Evolutionary conservation across 164 flowering plant genomes (phyloP).

Genomic region (Macadamia integrifolia): DNA sequence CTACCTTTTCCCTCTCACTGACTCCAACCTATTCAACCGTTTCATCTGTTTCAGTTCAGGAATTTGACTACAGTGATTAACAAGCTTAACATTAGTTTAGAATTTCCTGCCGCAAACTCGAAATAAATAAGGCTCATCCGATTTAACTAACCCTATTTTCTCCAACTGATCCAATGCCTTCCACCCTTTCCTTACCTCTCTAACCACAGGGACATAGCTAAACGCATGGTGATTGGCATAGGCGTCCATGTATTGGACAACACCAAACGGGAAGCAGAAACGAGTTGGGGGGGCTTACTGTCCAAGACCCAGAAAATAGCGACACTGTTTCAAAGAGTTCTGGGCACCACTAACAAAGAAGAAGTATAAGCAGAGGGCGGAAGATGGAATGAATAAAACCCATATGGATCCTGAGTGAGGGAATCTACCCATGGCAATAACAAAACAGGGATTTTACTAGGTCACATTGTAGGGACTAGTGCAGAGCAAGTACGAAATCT

Average conservation of each 20-base stretch:
- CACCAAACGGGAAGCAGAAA: constrained; percentile 44
- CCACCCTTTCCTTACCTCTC: constrained; percentile 49
- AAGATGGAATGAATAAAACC: constrained; percentile 9
- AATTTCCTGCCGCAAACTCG: constrained; percentile 80
- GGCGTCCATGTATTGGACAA: constrained; percentile 54
- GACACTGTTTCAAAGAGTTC: constrained; percentile 26
- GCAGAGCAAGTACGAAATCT: constrained; percentile 1
- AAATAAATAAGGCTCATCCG: constrained; percentile 43
- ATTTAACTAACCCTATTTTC: constrained; percentile 42
- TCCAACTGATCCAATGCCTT: constrained; percentile 47
- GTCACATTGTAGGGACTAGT: constrained; percentile 1
- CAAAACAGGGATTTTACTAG: not conserved
- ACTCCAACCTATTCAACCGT: constrained; percentile 61
- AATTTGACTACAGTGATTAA: constrained; percentile 66
- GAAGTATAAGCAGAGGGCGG: constrained; percentile 3
- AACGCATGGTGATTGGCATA: constrained; percentile 72
- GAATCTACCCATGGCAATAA: constrained; percentile 13
- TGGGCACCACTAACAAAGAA: not conserved
- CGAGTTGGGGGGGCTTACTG: constrained; percentile 71
- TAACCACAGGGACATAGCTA: constrained; percentile 41
- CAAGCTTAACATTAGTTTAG: constrained; percentile 48
- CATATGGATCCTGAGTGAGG: constrained; percentile 12
- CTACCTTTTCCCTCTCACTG: constrained; percentile 54
- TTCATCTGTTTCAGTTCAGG: constrained; percentile 77
- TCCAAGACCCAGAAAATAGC: constrained; percentile 92